phyloP scores from a whole-genome alignment of 2,329 filamentous ascomycete genomes.

The Magnaporthiopsis poae region DNA sequence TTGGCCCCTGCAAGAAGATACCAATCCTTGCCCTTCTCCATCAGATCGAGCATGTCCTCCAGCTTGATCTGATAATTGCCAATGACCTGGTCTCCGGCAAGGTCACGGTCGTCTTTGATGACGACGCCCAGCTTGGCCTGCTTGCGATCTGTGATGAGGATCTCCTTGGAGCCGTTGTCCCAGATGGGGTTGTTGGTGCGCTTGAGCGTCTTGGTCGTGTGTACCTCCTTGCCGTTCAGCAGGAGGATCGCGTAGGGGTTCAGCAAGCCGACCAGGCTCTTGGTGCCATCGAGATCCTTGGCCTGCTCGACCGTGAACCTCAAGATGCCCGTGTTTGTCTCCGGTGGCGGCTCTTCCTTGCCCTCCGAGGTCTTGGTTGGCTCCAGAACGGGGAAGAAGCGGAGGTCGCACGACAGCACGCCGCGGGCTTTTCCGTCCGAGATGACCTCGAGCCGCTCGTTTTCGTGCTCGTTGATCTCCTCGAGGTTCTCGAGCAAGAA shows the following conservation, averaged over 20 bases:
- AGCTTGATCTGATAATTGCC: conserved; percentile 93
- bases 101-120: conserved; percentile 88
- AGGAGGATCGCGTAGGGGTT: conserved; percentile 84
- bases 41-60: conserved; percentile 83
- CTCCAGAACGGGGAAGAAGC: conserved; percentile 89
- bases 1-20: conserved; percentile 76
- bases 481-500: conserved; percentile 79
- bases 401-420: conserved; percentile 68
- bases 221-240: conserved; percentile 84
- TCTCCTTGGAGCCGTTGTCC: conserved; percentile 83
- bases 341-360: conserved; percentile 68
- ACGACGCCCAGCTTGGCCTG: conserved; percentile 81
- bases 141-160: conserved; percentile 89
- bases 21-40: conserved; percentile 91
- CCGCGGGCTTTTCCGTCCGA: conserved; percentile 77
- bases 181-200: conserved; percentile 96
- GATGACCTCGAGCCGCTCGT: conserved; percentile 73
- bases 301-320: conserved; percentile 90
- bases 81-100: conserved; percentile 71
- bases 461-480: conserved; percentile 67
- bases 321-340: conserved; percentile 86
- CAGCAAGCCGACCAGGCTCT: conserved; percentile 81
- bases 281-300: conserved; percentile 86
- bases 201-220: conserved; percentile 84
- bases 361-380: conserved; percentile 64